Evolutionary conservation across 306 rosid genomes (phyloP), one percentile per base, ranked within the genome.

Genomic region (Casuarina equisetifolia): DNA sequence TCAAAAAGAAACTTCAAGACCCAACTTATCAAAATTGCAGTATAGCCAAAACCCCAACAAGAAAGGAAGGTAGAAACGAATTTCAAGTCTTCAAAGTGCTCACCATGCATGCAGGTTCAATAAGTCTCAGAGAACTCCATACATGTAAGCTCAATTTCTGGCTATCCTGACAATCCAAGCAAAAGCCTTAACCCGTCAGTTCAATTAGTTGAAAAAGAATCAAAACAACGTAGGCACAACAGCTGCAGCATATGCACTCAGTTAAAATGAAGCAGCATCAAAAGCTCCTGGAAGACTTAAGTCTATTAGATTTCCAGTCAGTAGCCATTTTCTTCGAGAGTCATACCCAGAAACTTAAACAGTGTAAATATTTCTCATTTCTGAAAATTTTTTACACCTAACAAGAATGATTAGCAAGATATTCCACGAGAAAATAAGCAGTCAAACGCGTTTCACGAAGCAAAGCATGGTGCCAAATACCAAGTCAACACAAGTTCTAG

Each of bases 111-210:
- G 42, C 17, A 46, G 4, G 13, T 50, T 74, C 66, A 58, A 70
- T 20, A 9, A 9, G 36, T 59, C 17, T 44, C 57, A 70, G 68
- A 42, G 44, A 25, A 38, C 83, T 73, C 53, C 19, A 50, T 17
- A 62, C 35, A 59, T 51, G 77, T 74, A 40, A 75, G 32, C 7
- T 71, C 69, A 76, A 76, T 69, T 76, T 67, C 76, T 79, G 69
- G 42, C 68, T 50, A 69, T 59, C 79, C 25, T 44, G 32, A 61
- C 74, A 59, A 70, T 63, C 66, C 73, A 49, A 52, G 43, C 86
- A 80, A 48, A 77, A 64, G 17, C 75, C 80, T 82, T 70, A 66
- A 72, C 79, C 42, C 72, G 76, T 75, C 83, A 82, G 64, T 83
- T 74, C 79, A 67, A 8, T 57, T 39, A 64, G 66, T 54, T 57